Base-by-base conservation (phyloP, 768 basidiomycete species). In the Mycena olivaceomarginata region DNA sequence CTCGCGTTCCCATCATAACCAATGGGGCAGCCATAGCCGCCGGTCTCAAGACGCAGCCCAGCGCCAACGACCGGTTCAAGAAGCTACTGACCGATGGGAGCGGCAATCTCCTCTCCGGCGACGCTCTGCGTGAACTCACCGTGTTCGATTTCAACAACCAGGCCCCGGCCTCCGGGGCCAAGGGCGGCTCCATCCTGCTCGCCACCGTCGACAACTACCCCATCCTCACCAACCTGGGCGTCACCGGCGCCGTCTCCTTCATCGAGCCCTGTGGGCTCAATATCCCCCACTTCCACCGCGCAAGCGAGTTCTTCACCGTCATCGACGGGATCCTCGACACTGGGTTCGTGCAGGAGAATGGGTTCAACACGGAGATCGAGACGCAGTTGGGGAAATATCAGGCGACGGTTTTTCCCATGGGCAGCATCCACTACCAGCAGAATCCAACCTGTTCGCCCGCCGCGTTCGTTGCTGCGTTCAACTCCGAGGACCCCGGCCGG, bases 11-110 rank as follows among this genome's bases (percentile, higher is more conserved):
- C 5, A 6, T 63, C 40, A 37, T 59, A 12, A 11, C 57, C 8
- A 70, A 60, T 22, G 41, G 39, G 8, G 37, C 48, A 11, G 67
- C 67, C 9, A 51, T 68, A 16, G 67, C 67, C 4, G 18, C 67
- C 2, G 31, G 46, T 15, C 67, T 68, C n/a, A 68, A 22, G 40
- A 51, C 37, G 39, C 12, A 51, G 37, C 65, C 71, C n/a, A 78
- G 77, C 53, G 48, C 51, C 22, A 73, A 60, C 39, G 76, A 77
- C 67, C 76, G 76, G 31, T 67, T 77, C 20, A 41, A 66, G 41
- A 80, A 82, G 13, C 70, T 86, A 48, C 82, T 87, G 15, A 80
- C 81, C 25, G 80, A 84, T 76, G 43, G 70, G 13, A 43, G 20
- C 20, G 76, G 76, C 4, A 74, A 67, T 15, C 76, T 74, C 40